Evolutionary conservation across 2,329 filamentous ascomycete species (phyloP).

Genomic region (Verticillium isaacii): DNA sequence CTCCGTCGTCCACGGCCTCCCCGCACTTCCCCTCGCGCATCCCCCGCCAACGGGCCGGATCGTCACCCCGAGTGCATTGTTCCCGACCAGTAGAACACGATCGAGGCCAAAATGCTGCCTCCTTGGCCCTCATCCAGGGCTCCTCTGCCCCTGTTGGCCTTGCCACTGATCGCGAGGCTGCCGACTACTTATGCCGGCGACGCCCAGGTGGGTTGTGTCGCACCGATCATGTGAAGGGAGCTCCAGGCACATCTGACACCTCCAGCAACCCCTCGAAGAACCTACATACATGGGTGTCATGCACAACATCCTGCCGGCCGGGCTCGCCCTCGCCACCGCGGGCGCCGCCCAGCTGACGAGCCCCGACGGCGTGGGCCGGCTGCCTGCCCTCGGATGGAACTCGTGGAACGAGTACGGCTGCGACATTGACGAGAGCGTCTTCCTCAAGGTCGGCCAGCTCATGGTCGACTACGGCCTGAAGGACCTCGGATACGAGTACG

Average conservation of each 20-base stretch:
- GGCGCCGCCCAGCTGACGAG: constrained; percentile 9
- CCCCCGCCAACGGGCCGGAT: neutral
- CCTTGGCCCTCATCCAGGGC: neutral
- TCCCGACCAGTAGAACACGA: neutral
- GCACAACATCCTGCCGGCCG: constrained; percentile 4
- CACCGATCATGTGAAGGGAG: neutral
- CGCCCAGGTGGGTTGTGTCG: neutral
- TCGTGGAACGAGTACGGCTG: constrained; percentile 50
- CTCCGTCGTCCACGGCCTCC: neutral
- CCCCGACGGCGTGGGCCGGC: constrained; percentile 13
- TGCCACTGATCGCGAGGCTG: neutral
- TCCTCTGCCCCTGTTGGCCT: neutral
- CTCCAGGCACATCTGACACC: neutral
- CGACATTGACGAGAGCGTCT: constrained; percentile 43
- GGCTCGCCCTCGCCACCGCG: constrained; percentile 1
- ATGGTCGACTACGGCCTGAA: constrained; percentile 44
- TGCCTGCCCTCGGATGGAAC: constrained; percentile 43
- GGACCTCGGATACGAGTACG: constrained; percentile 51
- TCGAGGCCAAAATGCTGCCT: neutral
- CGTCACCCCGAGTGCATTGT: neutral
- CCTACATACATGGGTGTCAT: constrained; percentile 1
- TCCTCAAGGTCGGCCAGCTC: constrained; percentile 40
- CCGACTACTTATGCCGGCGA: neutral
- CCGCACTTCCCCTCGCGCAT: neutral
- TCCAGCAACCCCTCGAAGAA: neutral